These are phyloP conservation scores for Fremontodendron californicum DNA, from an alignment of 345 rosid genomes.

Conservation along the genomic window DNA sequence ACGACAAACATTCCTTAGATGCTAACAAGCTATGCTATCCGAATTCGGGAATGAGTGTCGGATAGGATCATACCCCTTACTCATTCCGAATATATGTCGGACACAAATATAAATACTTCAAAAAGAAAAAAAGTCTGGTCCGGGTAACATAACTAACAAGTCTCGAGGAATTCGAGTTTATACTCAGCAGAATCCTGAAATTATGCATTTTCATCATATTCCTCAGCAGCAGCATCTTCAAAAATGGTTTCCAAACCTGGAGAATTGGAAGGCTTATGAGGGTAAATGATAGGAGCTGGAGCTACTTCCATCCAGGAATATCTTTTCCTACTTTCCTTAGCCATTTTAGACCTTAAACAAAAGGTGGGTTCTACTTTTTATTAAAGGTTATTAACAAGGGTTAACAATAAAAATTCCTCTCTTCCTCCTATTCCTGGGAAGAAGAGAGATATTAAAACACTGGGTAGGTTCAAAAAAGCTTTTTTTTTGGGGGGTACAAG, in stretches of 20 bases:
- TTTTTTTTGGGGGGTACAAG: not conserved
- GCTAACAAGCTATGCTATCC: not conserved
- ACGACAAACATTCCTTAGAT: not conserved
- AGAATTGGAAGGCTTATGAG: slow-evolving; percentile 36
- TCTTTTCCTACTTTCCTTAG: slow-evolving; percentile 9
- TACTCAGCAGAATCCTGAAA: not conserved
- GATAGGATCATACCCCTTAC: too few species aligned
- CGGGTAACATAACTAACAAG: too few species aligned
- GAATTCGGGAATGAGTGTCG: too few species aligned
- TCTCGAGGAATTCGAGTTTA: not conserved
- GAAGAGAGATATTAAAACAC: not conserved
- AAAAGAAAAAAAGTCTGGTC: too few species aligned
- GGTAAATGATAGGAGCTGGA: slow-evolving; percentile 40
- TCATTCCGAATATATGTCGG: too few species aligned
- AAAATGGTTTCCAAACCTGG: slow-evolving; percentile 39
- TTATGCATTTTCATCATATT: slow-evolving; percentile 14
- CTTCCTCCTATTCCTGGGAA: not conserved
- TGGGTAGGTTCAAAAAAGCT: not conserved
- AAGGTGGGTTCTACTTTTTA: not conserved
- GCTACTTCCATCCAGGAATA: slow-evolving; percentile 39
- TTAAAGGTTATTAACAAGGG: not conserved
- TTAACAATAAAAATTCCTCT: not conserved
- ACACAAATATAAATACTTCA: too few species aligned
- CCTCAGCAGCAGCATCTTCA: slow-evolving; percentile 33
- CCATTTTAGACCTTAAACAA: slow-evolving; percentile 17